Base-by-base conservation (phyloP, 306 rosid species). In the Acacia melanoxylon region DNA sequence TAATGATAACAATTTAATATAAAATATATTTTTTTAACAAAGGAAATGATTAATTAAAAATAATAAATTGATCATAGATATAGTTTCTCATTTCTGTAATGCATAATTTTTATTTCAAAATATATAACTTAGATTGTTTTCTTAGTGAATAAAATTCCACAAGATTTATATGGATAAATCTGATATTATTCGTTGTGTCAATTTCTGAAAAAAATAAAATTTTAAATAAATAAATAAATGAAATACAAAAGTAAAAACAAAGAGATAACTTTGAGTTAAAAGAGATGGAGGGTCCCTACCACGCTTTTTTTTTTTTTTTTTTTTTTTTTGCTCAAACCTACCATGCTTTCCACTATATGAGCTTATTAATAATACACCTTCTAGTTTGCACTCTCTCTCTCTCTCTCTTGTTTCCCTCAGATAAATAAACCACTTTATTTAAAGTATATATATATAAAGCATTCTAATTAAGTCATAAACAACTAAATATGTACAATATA, bases 281-380 rank as follows among this genome's bases (percentile, higher is more conserved):
- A 83, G 51, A 81, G 75, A 86, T 58, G 82, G 88, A 78, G 51
- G 81, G 87, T 75, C 88, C 86, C 90, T 89, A 88, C 85, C 62
- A 7, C 63, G 76, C 85, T 86, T 88, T 91, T n/a, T n/a, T n/a
- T n/a, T n/a, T n/a, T n/a, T n/a, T n/a, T n/a, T n/a, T n/a, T n/a
- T n/a, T n/a, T n/a, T n/a, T n/a, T n/a, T n/a, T n/a, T n/a, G n/a
- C n/a, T n/a, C n/a, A n/a, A n/a, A n/a, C 86, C 90, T 89, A 88
- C 85, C 62, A 7, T 68, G 76, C 85, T 86, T 88, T 91, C 85
- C 87, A 83, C 86, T 37, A 78, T n/a, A 54, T 45, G 74, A 83
- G 85, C 71, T 87, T 25, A 7, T 59, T 59, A 61, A 11, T 22
- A 58, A 35, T 84, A 87, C 83, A 71, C 84, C 81, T 61, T 29